Evolutionary conservation across 2,329 filamentous ascomycete genomes (phyloP), one percentile per base, ranked within the genome.

Genomic region (Ascochyta clinopodiicola): DNA sequence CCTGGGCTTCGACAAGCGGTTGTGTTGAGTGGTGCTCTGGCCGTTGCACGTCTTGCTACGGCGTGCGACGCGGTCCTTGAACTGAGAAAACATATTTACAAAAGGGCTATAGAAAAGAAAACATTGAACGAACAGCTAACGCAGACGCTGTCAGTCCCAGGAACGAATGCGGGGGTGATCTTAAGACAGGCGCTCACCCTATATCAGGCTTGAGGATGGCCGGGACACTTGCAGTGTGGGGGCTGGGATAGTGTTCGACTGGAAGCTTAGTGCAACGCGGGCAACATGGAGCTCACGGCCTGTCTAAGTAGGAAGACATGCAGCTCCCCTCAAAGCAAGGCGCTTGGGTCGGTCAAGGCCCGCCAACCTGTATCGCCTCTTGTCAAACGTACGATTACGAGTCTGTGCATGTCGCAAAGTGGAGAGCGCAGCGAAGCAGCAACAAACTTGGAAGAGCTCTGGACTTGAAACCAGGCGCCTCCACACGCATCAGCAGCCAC

Each of bases 371-470:
- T 46, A 51, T 56, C 59, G 60, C 51, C 38, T 58, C 53, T 56
- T 45, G 39, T 49, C 46, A 44, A 58, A 56, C 54, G 50, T 57
- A 50, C 51, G 53, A 62, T 61, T 61, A 60, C 62, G 54, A 61
- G 51, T 51, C 59, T 57, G 52, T 61, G 52, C 63, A 61, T 54
- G 63, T 63, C 31, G 60, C 59, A 62, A 56, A 56, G 49, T 52
- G 55, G 59, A 66, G 49, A 56, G 50, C 45, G 60, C 61, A 59
- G 56, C 60, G 21, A 62, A 36, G 62, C 67, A 68, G 69, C 65
- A 73, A 68, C 68, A 73, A 73, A 74, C 71, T 62, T 71, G 71
- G 71, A 75, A 72, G 61, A 64, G 60, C 52, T 57, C 51, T 54
- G 58, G 65, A 56, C 49, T 56, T 72, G 70, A 73, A 74, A 73